phyloP scores from a whole-genome alignment of 495 filamentous ascomycete species.

The Podospora conica region DNA sequence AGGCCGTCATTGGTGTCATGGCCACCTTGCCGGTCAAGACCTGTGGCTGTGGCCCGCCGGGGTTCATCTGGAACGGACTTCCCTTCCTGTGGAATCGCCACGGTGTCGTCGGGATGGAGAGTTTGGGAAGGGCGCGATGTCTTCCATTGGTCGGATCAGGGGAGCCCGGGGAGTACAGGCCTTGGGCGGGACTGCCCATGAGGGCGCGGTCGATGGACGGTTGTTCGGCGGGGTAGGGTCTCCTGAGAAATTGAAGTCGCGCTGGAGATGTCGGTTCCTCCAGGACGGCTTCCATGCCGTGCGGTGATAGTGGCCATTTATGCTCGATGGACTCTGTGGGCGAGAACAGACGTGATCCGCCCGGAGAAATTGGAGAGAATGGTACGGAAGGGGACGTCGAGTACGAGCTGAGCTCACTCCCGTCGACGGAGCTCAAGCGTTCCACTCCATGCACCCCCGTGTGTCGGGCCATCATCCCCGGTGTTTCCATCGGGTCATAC shows the following conservation, averaged over 20 bases:
- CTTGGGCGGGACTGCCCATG: conserved; percentile 11
- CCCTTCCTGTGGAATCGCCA: conserved; percentile 18
- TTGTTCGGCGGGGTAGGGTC: conserved; percentile 1
- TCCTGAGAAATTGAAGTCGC: conserved; percentile 10
- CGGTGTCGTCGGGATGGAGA: conserved; percentile 15
- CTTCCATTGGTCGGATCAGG: neutral
- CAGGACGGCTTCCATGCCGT: conserved; percentile 1
- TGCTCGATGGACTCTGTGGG: neutral
- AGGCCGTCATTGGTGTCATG: conserved; percentile 29
- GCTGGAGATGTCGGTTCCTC: conserved; percentile 11
- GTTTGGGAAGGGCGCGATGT: conserved; percentile 6
- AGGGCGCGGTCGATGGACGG: conserved; percentile 18
- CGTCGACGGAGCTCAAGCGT: neutral
- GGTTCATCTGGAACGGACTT: conserved; percentile 20
- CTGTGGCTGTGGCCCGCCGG: conserved; percentile 11
- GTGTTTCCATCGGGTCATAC: neutral
- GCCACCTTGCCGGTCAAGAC: conserved; percentile 21
- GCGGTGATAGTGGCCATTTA: neutral
- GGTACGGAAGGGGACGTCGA: neutral
- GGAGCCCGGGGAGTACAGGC: neutral
- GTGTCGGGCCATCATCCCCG: neutral
- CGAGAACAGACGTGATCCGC: neutral
- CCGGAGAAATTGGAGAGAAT: neutral
- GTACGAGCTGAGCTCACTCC: neutral
- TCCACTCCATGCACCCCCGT: neutral